Conservation (phyloP, 2,329 filamentous ascomycete species). For the Aspergillus jensenii region DNA sequence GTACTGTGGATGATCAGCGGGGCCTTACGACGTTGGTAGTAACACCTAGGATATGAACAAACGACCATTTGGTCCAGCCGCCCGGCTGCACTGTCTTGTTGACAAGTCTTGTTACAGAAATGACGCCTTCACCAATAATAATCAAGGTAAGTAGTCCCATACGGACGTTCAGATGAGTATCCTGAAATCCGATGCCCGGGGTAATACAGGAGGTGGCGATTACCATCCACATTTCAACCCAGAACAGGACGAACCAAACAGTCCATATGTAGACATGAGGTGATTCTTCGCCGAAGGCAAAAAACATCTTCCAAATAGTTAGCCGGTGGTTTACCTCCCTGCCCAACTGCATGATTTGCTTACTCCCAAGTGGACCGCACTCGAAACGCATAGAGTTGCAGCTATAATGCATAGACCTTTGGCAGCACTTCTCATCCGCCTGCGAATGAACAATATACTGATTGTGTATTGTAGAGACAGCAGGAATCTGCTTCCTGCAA, state of each 20-base stretch:
- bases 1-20: not conserved
- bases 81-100: constrained; percentile 50
- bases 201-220: constrained; percentile 56
- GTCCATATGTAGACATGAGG: constrained; percentile 40
- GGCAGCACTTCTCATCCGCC: constrained; percentile 25
- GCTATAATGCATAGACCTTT: constrained; percentile 31
- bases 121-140: constrained; percentile 66
- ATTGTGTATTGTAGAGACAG: constrained; percentile 56
- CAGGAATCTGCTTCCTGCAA: constrained; percentile 55
- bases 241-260: constrained; percentile 58
- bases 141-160: constrained; percentile 65
- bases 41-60: constrained; percentile 39
- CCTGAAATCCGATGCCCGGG: constrained; percentile 59
- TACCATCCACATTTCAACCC: constrained; percentile 53
- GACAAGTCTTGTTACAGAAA: constrained; percentile 57
- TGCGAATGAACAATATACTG: constrained; percentile 28
- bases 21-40: constrained; percentile 37
- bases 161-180: constrained; percentile 63
- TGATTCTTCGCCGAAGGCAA: constrained; percentile 28
- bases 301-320: constrained; percentile 30
- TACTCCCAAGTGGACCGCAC: constrained; percentile 31
- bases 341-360: constrained; percentile 2
- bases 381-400: constrained; percentile 27
- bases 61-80: constrained; percentile 42
- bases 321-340: not conserved